Conservation (phyloP, 768 basidiomycete genomes). For the Coprinellus aureogranulatus region DNA sequence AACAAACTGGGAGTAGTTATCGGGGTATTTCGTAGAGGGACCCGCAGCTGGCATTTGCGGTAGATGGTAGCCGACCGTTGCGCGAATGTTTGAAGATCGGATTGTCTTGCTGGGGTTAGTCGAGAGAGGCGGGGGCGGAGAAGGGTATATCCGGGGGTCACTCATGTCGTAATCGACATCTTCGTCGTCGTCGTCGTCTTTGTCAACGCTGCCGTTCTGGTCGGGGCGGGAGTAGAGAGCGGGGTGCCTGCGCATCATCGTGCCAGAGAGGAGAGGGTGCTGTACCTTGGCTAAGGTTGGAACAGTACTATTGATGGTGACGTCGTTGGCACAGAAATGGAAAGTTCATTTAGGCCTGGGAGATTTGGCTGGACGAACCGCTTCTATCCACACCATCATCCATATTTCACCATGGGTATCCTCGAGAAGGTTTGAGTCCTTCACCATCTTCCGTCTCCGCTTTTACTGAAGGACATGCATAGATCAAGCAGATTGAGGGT, state of each 20-base stretch:
- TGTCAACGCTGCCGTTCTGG: constrained; percentile 28
- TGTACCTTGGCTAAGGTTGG: constrained; percentile 15
- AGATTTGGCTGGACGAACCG: too few species aligned
- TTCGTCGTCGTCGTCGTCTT: constrained; percentile 51
- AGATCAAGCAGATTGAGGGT: constrained; percentile 98
- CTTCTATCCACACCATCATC: too few species aligned
- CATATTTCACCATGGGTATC: constrained; percentile 68
- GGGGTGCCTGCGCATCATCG: constrained; percentile 57
- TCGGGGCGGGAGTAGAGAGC: constrained; percentile 65
- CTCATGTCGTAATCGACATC: constrained; percentile 29
- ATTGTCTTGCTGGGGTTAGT: constrained; percentile 20
- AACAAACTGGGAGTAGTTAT: constrained; percentile 80
- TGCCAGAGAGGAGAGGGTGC: constrained; percentile 66
- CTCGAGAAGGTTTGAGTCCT: constrained; percentile 74
- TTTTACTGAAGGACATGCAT: constrained; percentile 5
- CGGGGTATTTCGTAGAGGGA: constrained; percentile 37
- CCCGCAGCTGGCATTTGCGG: constrained; percentile 13
- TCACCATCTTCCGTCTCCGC: background rate
- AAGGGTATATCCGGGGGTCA: constrained; percentile 28
- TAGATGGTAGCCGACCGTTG: constrained; percentile 21
- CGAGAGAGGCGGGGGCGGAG: constrained; percentile 32
- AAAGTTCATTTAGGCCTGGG: background rate
- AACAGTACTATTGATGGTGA: background rate
- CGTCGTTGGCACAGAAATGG: constrained; percentile 14
- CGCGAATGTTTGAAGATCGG: constrained; percentile 24